phyloP scores from a whole-genome alignment of 2,329 filamentous ascomycete genomes.

The Coniosporium tulheliwenetii region DNA sequence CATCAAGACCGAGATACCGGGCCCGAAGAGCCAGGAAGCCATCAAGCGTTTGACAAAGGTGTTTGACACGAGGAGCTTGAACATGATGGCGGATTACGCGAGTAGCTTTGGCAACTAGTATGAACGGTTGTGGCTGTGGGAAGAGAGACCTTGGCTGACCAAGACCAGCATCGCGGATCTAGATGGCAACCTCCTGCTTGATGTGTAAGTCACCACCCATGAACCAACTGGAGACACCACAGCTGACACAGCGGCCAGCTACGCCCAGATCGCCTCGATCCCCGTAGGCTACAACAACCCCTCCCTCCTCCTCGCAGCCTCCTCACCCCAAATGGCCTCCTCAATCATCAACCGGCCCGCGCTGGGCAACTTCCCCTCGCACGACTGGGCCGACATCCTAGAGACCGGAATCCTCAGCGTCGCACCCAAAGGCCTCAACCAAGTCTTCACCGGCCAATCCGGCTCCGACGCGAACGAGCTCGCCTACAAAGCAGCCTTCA shows the following conservation, averaged over 20 bases:
- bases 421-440: conserved; percentile 67
- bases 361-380: conserved; percentile 77
- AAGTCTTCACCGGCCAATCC: conserved; percentile 81
- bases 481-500: conserved; percentile 91
- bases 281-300: conserved; percentile 89
- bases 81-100: conserved; percentile 65
- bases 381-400: conserved; percentile 69
- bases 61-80: conserved; percentile 74
- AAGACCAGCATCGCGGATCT: conserved; percentile 41
- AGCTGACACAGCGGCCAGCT: conserved; percentile 29
- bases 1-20: conserved; percentile 50
- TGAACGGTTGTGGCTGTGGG: conserved; percentile 6
- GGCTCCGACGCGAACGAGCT: conserved; percentile 90
- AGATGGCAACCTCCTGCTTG: conserved; percentile 57
- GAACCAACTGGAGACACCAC: not conserved
- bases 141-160: not conserved
- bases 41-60: conserved; percentile 59
- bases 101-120: conserved; percentile 67
- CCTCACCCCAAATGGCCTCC: conserved; percentile 62
- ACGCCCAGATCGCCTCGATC: conserved; percentile 86
- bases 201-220: conserved; percentile 38
- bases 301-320: conserved; percentile 50
- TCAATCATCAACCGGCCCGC: conserved; percentile 80
- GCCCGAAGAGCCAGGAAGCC: conserved; percentile 54
- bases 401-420: conserved; percentile 67